Evolutionary conservation across 2,329 filamentous ascomycete species (phyloP).

Genomic region (Chrysoporthe austroafricana): DNA sequence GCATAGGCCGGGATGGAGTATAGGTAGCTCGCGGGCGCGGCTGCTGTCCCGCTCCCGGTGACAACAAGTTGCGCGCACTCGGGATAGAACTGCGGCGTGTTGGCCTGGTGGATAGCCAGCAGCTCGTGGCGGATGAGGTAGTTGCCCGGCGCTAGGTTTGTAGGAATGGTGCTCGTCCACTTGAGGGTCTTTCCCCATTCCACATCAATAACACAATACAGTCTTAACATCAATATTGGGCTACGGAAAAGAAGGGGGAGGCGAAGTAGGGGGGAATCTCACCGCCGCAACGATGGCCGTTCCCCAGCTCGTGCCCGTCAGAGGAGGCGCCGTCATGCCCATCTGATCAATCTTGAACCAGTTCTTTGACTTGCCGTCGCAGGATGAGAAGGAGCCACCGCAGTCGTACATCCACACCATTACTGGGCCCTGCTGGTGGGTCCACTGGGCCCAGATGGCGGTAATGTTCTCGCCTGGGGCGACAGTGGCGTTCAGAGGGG

Average conservation of each 20-base stretch:
- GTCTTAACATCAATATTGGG: neutral
- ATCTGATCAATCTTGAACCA: slow-evolving; percentile 65
- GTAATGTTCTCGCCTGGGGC: slow-evolving; percentile 52
- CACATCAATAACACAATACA: neutral
- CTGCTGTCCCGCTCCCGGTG: slow-evolving; percentile 50
- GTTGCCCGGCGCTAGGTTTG: slow-evolving; percentile 53
- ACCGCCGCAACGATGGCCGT: slow-evolving; percentile 47
- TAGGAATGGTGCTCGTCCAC: slow-evolving; percentile 56
- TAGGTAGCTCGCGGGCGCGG: slow-evolving; percentile 45
- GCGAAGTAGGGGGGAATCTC: neutral
- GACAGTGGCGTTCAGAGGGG: slow-evolving; percentile 48
- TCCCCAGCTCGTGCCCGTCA: slow-evolving; percentile 52
- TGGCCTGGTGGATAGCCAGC: slow-evolving; percentile 58
- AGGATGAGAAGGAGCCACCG: slow-evolving; percentile 50
- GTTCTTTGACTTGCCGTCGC: slow-evolving; percentile 54
- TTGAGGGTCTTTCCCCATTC: slow-evolving; percentile 39
- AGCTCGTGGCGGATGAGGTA: slow-evolving; percentile 62
- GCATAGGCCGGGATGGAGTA: slow-evolving; percentile 51
- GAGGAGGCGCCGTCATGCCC: slow-evolving; percentile 49
- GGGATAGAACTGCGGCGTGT: slow-evolving; percentile 57
- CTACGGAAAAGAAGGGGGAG: neutral
- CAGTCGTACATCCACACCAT: slow-evolving; percentile 63
- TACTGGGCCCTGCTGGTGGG: slow-evolving; percentile 60
- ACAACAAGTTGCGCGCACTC: slow-evolving; percentile 60
- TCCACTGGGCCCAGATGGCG: slow-evolving; percentile 60